phyloP scores from a whole-genome alignment of 2,329 filamentous ascomycete genomes.

The Biscogniauxia marginata region DNA sequence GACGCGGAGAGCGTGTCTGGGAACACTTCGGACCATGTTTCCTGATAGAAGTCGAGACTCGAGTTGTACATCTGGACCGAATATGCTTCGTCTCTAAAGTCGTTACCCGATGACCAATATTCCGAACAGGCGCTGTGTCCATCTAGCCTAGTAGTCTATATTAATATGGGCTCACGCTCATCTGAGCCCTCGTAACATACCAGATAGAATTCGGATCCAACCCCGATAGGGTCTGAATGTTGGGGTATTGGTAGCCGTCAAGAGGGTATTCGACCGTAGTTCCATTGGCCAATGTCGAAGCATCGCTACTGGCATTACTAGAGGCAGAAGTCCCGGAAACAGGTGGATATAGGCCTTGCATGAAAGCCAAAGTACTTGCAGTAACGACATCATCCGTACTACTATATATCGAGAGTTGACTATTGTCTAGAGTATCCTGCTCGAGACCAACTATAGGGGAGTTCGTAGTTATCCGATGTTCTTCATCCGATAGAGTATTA shows the following conservation, averaged over 20 bases:
- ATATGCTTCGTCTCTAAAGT: conserved; percentile 7
- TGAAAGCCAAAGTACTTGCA: conserved; percentile 70
- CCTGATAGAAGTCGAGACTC: conserved; percentile 40
- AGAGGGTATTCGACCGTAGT: conserved; percentile 64
- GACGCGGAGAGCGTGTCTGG: conserved; percentile 35
- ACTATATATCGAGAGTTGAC: conserved; percentile 43
- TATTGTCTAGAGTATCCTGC: conserved; percentile 46
- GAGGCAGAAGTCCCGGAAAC: conserved; percentile 41
- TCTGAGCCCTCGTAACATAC: conserved; percentile 34
- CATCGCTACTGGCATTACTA: conserved; percentile 34
- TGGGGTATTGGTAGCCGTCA: conserved; percentile 78
- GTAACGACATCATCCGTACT: conserved; percentile 50
- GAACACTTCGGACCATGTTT: conserved; percentile 40
- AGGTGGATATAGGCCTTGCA: conserved; percentile 84
- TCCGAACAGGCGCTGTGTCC: conserved; percentile 17
- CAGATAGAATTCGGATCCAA: conserved; percentile 45
- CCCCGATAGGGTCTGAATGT: conserved; percentile 53
- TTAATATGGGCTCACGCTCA: background rate
- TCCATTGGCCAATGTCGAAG: conserved; percentile 59
- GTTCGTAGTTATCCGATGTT: conserved; percentile 27
- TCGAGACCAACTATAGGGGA: conserved; percentile 44
- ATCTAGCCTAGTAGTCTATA: conserved; percentile 13
- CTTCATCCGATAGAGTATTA: conserved; percentile 20
- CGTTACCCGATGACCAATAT: conserved; percentile 13
- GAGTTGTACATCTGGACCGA: conserved; percentile 21